Evolutionary conservation across 441 rosid species (phyloP).

Genomic region (Adansonia gregorii): DNA sequence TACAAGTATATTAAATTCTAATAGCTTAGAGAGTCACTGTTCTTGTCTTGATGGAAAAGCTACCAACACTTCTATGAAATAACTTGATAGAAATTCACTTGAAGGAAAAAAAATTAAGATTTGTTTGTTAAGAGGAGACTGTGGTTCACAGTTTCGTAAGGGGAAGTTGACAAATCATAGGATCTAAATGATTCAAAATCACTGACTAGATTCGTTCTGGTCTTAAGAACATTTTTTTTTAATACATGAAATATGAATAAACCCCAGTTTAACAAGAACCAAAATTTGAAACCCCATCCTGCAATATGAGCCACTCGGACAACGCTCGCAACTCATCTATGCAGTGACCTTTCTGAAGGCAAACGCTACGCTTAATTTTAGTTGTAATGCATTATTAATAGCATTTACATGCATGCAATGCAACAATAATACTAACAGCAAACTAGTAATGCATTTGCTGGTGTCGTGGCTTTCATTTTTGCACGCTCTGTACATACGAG

Average conservation of each 20-base stretch:
- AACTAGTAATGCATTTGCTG: neutral
- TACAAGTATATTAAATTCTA: neutral
- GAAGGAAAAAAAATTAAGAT: too few species aligned
- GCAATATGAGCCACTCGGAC: neutral
- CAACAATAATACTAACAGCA: neutral
- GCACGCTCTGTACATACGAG: constrained; percentile 19
- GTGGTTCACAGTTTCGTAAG: too few species aligned
- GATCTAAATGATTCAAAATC: too few species aligned
- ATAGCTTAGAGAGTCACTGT: neutral
- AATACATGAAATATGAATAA: too few species aligned
- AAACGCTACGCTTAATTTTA: neutral
- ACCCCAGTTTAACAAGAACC: neutral
- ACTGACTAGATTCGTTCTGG: too few species aligned
- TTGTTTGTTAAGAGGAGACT: too few species aligned
- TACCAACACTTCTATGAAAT: neutral
- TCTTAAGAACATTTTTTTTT: too few species aligned
- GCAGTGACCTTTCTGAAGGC: neutral
- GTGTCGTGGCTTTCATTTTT: neutral
- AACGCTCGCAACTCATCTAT: neutral
- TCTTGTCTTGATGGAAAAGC: neutral
- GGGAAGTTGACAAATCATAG: too few species aligned
- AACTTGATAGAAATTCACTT: neutral
- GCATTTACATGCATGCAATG: neutral
- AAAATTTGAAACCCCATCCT: neutral
- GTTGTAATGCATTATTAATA: neutral